phyloP scores from a whole-genome alignment of 2,329 filamentous ascomycete species.

The Cercospora janseana region DNA sequence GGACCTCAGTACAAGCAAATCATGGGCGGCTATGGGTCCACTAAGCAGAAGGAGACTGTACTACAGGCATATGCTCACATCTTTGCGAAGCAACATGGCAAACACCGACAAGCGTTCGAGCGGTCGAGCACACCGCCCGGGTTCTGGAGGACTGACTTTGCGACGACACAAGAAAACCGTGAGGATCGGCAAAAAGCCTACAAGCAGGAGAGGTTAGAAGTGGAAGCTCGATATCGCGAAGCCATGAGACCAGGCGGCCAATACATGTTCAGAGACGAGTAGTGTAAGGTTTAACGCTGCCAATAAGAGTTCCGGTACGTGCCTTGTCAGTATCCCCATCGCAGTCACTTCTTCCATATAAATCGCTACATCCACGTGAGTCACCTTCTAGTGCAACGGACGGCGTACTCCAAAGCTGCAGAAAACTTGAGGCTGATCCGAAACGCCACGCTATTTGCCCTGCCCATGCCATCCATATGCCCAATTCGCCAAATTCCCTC shows the following conservation, averaged over 20 bases:
- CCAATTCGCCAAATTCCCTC: background rate
- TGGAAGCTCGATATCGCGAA: conserved; percentile 75
- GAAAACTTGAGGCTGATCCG: no score
- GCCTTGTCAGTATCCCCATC: background rate
- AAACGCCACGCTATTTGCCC: no score
- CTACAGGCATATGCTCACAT: conserved; percentile 72
- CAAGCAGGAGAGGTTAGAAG: conserved; percentile 60
- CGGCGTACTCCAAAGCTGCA: no score
- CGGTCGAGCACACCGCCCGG: conserved; percentile 74
- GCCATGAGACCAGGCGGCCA: conserved; percentile 73
- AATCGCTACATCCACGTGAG: no score
- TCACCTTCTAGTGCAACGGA: no score
- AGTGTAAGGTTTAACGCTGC: background rate
- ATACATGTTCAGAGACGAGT: conserved; percentile 81
- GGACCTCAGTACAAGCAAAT: conserved; percentile 29
- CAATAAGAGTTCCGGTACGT: conserved; percentile 3
- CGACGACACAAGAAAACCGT: conserved; percentile 75
- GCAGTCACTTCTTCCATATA: no score
- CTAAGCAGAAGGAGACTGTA: conserved; percentile 66
- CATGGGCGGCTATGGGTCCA: conserved; percentile 28
- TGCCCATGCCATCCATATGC: background rate
- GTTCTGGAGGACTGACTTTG: conserved; percentile 89
- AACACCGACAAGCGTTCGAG: conserved; percentile 71
- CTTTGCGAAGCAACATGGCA: conserved; percentile 72
- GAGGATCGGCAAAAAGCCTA: conserved; percentile 64